Evolutionary conservation across 2,329 filamentous ascomycete genomes (phyloP), one percentile per base, ranked within the genome.

Genomic region (Penicillium psychrosexuale): DNA sequence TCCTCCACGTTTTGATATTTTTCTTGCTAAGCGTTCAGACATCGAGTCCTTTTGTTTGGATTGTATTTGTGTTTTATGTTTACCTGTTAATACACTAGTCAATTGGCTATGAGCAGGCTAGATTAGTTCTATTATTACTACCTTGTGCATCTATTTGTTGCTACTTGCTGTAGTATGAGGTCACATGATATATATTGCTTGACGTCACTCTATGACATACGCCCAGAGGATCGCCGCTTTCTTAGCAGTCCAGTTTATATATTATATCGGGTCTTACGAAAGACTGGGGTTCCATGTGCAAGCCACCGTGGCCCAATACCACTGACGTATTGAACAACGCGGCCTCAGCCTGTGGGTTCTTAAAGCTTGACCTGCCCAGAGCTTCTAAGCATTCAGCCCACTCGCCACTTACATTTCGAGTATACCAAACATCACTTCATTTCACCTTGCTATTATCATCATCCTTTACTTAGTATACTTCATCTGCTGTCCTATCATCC

Each of bases 141-240:
- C 27, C 11, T 45, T 11, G 19, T 39, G 37, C 19, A 38, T n/a
- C 17, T 34, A 34, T 34, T 42, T 36, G 8, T 34, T 31, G 8
- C 8, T 11, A 15, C 27, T 30, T 28, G 27, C 9, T 45, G 40
- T 28, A 19, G 22, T 30, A 30, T 43, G 22, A 31, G 24, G 30
- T 49, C 51, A 53, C 51, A 44, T 55, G 52, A 51, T 9, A 42
- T 0, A 22, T 12, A 33, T 19, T 9, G 0, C 8, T 28, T 53
- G 49, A 53, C 44, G 51, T 53, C 54, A 53, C 5, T 7, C 15
- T 40, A 56, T 53, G 50, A 54, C 54, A 56, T 48, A 53, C 22
- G 45, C 49, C 38, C 33, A 37, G 52, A 54, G 15, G 47, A 55
- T 55, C 52, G 42, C 40, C 40, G 31, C 39, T 45, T 27, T 42